Evolutionary conservation across 768 basidiomycete genomes (phyloP).

Genomic region (Symmetrospora coprosmae): DNA sequence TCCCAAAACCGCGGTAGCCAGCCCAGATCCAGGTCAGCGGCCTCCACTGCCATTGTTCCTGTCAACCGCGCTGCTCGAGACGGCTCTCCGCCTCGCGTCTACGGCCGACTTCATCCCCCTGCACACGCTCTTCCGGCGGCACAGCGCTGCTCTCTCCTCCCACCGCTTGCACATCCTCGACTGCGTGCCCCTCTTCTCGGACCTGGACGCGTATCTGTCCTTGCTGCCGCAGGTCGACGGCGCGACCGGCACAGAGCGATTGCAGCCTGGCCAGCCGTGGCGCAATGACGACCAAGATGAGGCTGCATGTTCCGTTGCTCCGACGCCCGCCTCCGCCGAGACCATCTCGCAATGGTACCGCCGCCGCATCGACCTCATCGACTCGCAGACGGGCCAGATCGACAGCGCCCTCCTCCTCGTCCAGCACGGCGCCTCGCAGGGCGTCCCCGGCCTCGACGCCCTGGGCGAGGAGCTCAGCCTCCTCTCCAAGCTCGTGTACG

Average conservation of each 20-base stretch:
- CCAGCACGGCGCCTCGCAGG: slow-evolving; percentile 72
- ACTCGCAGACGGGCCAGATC: slow-evolving; percentile 56
- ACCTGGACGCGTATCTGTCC: slow-evolving; percentile 50
- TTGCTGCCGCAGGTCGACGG: slow-evolving; percentile 54
- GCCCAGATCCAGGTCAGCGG: slow-evolving; percentile 35
- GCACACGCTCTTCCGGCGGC: slow-evolving; percentile 47
- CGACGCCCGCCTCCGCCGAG: slow-evolving; percentile 40
- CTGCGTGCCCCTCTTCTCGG: slow-evolving; percentile 56
- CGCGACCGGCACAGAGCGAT: slow-evolving; percentile 41
- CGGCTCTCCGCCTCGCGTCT: slow-evolving; percentile 56
- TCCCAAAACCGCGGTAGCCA: slow-evolving; percentile 25
- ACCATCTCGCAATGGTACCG: slow-evolving; percentile 65
- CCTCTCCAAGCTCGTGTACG: slow-evolving; percentile 73
- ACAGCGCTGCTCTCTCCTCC: slow-evolving; percentile 51
- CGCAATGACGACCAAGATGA: neutral
- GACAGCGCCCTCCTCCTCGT: slow-evolving; percentile 63
- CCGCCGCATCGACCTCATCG: slow-evolving; percentile 48
- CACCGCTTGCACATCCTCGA: slow-evolving; percentile 57
- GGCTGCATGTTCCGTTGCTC: slow-evolving; percentile 25
- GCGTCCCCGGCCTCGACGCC: slow-evolving; percentile 61
- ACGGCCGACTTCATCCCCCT: slow-evolving; percentile 49
- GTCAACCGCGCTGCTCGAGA: slow-evolving; percentile 44
- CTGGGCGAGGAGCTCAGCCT: slow-evolving; percentile 83
- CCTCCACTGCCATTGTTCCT: slow-evolving; percentile 53
- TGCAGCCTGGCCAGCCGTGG: slow-evolving; percentile 7